These are phyloP conservation scores for Linanthus parryae DNA, from an alignment of 148 eudicot species.

Conservation along the genomic window DNA sequence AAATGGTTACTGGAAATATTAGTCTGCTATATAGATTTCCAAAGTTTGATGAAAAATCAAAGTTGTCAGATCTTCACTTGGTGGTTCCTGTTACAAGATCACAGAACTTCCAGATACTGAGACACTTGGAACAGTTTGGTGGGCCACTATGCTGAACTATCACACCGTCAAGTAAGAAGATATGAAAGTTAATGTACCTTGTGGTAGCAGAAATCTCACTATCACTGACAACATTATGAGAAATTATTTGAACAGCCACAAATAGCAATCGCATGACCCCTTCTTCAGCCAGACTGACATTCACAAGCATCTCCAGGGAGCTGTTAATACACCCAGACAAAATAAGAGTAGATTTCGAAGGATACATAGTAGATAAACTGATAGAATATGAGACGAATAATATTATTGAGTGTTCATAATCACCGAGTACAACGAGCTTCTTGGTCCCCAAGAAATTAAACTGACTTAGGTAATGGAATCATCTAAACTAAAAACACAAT, in stretches of 20 bases:
- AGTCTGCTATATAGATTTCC: too few relatives aligned
- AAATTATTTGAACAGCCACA: constrained; percentile 69
- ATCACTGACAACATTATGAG: constrained; percentile 54
- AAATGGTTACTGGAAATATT: too few relatives aligned
- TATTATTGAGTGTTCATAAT: not conserved
- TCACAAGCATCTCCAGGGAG: constrained; percentile 70
- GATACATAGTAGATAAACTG: not conserved
- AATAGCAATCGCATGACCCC: constrained; percentile 74
- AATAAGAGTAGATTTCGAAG: too few relatives aligned
- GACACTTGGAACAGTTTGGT: too few relatives aligned
- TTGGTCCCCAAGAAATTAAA: not conserved
- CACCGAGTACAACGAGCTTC: not conserved
- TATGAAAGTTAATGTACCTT: constrained; percentile 37
- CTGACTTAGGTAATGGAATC: too few relatives aligned
- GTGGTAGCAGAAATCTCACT: constrained; percentile 68
- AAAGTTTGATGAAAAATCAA: too few relatives aligned
- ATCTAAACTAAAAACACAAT: too few relatives aligned
- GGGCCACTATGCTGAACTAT: too few relatives aligned
- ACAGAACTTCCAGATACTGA: too few relatives aligned
- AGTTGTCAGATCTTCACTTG: too few relatives aligned
- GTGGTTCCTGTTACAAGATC: too few relatives aligned
- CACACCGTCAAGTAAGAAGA: not conserved
- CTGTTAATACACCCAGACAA: constrained; percentile 36
- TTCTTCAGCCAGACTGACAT: constrained; percentile 79
- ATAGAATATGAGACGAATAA: not conserved